Conservation (phyloP, 805 yeast species). For the Suhomyces canberraensis region DNA sequence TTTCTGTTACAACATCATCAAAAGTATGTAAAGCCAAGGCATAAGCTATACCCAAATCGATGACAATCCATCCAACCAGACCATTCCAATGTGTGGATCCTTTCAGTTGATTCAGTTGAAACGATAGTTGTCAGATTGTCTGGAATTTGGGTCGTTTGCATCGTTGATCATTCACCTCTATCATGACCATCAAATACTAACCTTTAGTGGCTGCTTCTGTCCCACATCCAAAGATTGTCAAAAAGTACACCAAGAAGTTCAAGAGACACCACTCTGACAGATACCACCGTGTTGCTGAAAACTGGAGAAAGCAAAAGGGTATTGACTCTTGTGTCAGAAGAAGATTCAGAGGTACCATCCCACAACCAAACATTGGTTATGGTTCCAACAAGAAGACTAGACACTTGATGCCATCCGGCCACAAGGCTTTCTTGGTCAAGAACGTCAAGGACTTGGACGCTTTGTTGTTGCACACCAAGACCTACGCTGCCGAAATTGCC, state of each 20-base stretch:
- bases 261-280: conserved; percentile 99
- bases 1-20: conserved; percentile 9
- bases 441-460: conserved; percentile 93
- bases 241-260: conserved; percentile 98
- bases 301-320: conserved; percentile 99
- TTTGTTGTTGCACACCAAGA: conserved; percentile 93
- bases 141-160: too few relatives aligned
- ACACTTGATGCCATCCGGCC: conserved; percentile 95
- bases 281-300: conserved; percentile 95
- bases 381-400: conserved; percentile 99
- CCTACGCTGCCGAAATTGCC: conserved; percentile 99
- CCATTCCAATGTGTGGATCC: too few relatives aligned
- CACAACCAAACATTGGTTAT: conserved; percentile 99
- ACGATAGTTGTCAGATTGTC: too few relatives aligned
- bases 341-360: conserved; percentile 98
- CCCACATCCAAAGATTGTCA: conserved; percentile 99
- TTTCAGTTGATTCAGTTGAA: too few relatives aligned
- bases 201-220: conserved; percentile 86
- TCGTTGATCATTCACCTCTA: neutral
- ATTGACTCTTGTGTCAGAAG: conserved; percentile 99
- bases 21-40: conserved; percentile 10
- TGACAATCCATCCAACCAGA: too few relatives aligned
- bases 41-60: too few relatives aligned
- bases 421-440: conserved; percentile 92
- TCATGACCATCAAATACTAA: conserved; percentile 15